phyloP scores from a whole-genome alignment of 139 green algal genomes.

The Axilococcus clingmanii region DNA sequence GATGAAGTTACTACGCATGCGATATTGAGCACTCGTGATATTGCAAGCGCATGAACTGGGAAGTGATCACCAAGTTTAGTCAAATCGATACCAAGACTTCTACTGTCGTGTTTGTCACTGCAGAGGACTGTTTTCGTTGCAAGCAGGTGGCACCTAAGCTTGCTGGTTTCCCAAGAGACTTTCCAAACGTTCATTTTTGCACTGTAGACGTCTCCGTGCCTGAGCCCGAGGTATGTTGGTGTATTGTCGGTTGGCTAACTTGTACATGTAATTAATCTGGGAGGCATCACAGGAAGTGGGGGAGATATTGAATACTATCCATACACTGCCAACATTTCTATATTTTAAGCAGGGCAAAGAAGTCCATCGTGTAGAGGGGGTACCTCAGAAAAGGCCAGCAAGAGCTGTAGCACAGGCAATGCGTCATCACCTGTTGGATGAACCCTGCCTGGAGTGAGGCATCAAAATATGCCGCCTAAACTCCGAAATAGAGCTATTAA shows the following conservation, averaged over 20 bases:
- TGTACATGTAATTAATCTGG: too few relatives aligned
- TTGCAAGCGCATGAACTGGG: not conserved
- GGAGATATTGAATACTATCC: constrained; percentile 4
- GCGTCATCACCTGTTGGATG: constrained; percentile 3
- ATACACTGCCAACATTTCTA: constrained; percentile 20
- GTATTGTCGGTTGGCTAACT: too few relatives aligned
- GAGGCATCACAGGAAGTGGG: constrained; percentile 14
- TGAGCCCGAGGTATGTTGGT: constrained; percentile 3
- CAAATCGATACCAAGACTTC: constrained; percentile 1
- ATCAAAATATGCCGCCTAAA: too few relatives aligned
- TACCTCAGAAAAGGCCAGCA: constrained; percentile 25
- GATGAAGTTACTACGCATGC: too few relatives aligned
- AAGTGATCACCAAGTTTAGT: not conserved
- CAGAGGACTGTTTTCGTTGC: constrained; percentile 25
- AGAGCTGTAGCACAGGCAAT: constrained; percentile 15
- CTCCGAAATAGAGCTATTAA: too few relatives aligned
- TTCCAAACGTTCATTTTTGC: constrained; percentile 4
- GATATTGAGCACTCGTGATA: not conserved
- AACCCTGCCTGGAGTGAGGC: not conserved
- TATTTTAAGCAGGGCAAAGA: constrained; percentile 2
- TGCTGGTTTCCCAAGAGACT: constrained; percentile 19
- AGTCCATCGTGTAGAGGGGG: constrained; percentile 9
- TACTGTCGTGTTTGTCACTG: not conserved
- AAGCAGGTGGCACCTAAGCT: constrained; percentile 19
- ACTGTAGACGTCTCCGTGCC: constrained; percentile 11